phyloP scores from a whole-genome alignment of 371 early-diverging fungal genomes.

The Parasitella parasitica region DNA sequence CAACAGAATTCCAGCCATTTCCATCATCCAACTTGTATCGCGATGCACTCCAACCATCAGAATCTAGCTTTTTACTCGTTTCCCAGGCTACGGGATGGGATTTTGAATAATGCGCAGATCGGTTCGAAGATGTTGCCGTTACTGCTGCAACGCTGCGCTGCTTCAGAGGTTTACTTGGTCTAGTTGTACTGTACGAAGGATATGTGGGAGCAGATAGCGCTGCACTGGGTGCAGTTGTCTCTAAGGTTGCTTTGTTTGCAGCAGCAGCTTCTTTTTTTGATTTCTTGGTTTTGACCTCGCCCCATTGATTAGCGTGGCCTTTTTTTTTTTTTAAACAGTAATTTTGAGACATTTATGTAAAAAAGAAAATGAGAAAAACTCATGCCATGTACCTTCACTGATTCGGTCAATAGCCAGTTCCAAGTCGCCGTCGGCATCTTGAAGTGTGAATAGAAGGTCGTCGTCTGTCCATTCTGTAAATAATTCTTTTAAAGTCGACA shows the following conservation, averaged over 20 bases:
- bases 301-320: slow-evolving; percentile 90
- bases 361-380: not conserved
- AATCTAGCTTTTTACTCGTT: not conserved
- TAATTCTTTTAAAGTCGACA: slow-evolving; percentile 75
- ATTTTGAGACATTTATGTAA: not conserved
- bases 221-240: slow-evolving; percentile 14
- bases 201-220: not conserved
- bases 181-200: slow-evolving; percentile 4
- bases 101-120: not conserved
- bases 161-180: not conserved
- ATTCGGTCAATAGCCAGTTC: slow-evolving; percentile 80
- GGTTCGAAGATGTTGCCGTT: not conserved
- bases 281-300: slow-evolving; percentile 87
- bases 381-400: slow-evolving; percentile 68
- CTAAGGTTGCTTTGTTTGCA: slow-evolving; percentile 34
- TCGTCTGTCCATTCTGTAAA: slow-evolving; percentile 90
- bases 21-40: slow-evolving; percentile 41
- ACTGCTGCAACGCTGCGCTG: not conserved
- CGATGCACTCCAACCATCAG: slow-evolving; percentile 1
- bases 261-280: slow-evolving; percentile 43
- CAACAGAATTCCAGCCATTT: slow-evolving; percentile 73
- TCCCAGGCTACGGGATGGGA: not conserved
- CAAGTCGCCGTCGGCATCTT: slow-evolving; percentile 86
- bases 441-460: slow-evolving; percentile 79
- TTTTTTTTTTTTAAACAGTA: not conserved